Evolutionary conservation across 2,329 filamentous ascomycete species (phyloP).

Genomic region (Trichophyton benhamiae): DNA sequence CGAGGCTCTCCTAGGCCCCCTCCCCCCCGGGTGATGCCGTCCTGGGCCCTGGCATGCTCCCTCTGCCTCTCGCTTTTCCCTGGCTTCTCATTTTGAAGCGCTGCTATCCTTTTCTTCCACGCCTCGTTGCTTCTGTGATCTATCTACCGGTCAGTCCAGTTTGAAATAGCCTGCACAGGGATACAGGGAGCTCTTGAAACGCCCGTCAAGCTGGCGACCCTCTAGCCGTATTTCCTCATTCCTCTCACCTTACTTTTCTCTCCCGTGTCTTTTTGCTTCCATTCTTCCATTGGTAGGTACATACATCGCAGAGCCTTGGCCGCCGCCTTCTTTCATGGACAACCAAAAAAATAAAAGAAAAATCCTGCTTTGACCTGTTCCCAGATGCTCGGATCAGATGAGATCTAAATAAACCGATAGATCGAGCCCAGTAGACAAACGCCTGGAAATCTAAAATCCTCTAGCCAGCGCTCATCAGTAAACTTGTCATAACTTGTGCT

Average conservation of each 20-base stretch:
- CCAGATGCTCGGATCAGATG: not conserved
- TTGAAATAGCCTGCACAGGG: slow-evolving; percentile 1
- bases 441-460: not conserved
- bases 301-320: not conserved
- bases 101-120: not conserved
- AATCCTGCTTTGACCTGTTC: not conserved
- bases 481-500: not conserved
- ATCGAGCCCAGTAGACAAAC: not conserved
- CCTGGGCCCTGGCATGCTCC: not conserved
- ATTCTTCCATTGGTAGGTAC: not conserved
- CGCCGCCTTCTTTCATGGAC: not conserved
- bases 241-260: not conserved
- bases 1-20: not conserved
- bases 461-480: not conserved
- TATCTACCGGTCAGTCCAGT: not conserved
- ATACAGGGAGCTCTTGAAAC: slow-evolving; percentile 3
- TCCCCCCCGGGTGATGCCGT: not conserved
- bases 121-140: not conserved
- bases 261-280: not conserved
- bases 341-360: not conserved
- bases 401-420: not conserved
- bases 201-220: not conserved
- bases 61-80: not conserved
- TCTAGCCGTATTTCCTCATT: not conserved
- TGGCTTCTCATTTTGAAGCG: slow-evolving; percentile 2